A percentile compares a stretch with the other conserved stretches of the same genome.
Conservation (phyloP, 1,139 yeast genomes). For the Torulaspora pretoriensis region DNA sequence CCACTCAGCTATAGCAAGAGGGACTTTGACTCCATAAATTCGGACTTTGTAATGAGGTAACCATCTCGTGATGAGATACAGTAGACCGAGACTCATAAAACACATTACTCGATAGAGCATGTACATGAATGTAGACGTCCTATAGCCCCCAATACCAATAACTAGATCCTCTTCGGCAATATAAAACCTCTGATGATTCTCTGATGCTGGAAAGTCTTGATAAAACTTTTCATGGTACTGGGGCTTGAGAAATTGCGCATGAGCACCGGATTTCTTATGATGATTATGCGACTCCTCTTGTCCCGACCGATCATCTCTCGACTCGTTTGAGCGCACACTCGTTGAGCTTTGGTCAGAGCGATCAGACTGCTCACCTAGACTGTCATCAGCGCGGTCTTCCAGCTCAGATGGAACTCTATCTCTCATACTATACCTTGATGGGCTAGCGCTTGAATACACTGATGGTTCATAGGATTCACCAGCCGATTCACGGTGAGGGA, state of each 20-base stretch:
- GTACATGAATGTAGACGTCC: slow-evolving; percentile 47
- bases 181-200: slow-evolving; percentile 72
- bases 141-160: slow-evolving; percentile 88
- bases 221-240: slow-evolving; percentile 43
- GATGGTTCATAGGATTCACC: slow-evolving; percentile 22
- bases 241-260: slow-evolving; percentile 35
- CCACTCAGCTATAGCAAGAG: slow-evolving; percentile 86
- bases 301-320: slow-evolving; percentile 23
- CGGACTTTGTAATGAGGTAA: slow-evolving; percentile 69
- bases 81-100: slow-evolving; percentile 60
- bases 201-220: slow-evolving; percentile 43
- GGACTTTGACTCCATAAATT: slow-evolving; percentile 59
- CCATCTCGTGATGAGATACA: slow-evolving; percentile 77
- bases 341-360: slow-evolving; percentile 18
- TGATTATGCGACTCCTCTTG: slow-evolving; percentile 28
- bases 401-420: slow-evolving; percentile 43
- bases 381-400: slow-evolving; percentile 32
- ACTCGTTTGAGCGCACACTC: slow-evolving; percentile 24
- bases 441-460: slow-evolving; percentile 36
- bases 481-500: slow-evolving; percentile 8
- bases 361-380: slow-evolving; percentile 21
- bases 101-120: slow-evolving; percentile 54
- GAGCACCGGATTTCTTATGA: slow-evolving; percentile 25
- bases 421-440: slow-evolving; percentile 41
- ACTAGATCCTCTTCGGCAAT: slow-evolving; percentile 94